Evolutionary conservation across 192 early-diverging fungal genomes (phyloP).

Genomic region (Chytriomyces confervae): DNA sequence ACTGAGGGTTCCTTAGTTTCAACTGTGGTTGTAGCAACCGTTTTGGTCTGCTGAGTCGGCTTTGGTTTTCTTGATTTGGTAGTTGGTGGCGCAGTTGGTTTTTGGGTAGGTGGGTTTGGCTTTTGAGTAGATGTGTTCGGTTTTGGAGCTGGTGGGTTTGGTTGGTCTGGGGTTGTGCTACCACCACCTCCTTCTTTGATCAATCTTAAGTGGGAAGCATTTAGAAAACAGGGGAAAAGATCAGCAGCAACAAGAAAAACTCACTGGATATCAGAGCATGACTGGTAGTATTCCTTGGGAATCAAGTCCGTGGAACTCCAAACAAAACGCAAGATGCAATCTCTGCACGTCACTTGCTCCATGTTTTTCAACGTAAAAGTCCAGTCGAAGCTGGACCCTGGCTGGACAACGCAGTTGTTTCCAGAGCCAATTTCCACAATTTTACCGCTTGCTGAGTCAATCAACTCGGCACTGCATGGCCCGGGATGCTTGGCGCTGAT

Average conservation of each 20-base stretch:
- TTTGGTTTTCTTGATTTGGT: not conserved
- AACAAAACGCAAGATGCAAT: constrained; percentile 47
- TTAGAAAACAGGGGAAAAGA: not conserved
- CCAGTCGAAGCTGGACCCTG: constrained; percentile 44
- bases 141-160: not conserved
- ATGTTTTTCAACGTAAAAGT: constrained; percentile 45
- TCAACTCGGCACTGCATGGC: constrained; percentile 44
- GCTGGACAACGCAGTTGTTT: constrained; percentile 37
- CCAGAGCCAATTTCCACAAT: constrained; percentile 17
- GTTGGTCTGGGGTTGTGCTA: not conserved
- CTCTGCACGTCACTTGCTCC: constrained; percentile 43
- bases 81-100: not conserved
- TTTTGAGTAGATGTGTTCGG: not conserved
- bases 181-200: not conserved
- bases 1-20: not conserved
- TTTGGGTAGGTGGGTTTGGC: not conserved
- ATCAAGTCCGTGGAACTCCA: constrained; percentile 42
- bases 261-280: constrained; percentile 12
- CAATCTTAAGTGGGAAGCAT: not conserved
- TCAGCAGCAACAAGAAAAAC: not conserved
- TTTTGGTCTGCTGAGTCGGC: not conserved
- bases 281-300: constrained; percentile 42
- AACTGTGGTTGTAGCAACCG: not conserved
- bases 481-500: constrained; percentile 48
- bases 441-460: constrained; percentile 31